Conservation (phyloP, 2,329 filamentous ascomycete species). For the Amesomyces nigricolor region DNA sequence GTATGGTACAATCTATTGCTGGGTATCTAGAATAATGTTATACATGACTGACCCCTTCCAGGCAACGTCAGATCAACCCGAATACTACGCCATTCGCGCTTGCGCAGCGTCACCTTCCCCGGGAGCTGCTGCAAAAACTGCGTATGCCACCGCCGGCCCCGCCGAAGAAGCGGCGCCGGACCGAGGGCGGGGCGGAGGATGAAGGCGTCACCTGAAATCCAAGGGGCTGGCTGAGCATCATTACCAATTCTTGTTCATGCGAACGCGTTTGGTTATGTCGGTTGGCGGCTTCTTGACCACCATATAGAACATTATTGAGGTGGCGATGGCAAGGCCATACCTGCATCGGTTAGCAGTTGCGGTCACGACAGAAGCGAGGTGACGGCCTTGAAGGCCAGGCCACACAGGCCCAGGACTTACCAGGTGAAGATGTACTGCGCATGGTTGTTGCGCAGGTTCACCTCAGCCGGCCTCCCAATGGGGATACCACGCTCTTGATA, state of each 20-base stretch:
- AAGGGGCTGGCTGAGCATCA: not conserved
- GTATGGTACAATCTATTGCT: conserved; percentile 45
- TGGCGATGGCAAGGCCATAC: conserved; percentile 81
- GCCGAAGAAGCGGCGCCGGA: conserved; percentile 41
- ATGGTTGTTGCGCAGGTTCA: conserved; percentile 94
- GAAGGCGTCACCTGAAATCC: conserved; percentile 36
- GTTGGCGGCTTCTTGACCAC: conserved; percentile 80
- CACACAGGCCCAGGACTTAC: conserved; percentile 47
- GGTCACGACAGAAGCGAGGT: not conserved
- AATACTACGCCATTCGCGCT: conserved; percentile 75
- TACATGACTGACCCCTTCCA: conserved; percentile 40
- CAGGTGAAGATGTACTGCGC: conserved; percentile 98
- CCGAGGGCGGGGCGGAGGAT: conserved; percentile 36
- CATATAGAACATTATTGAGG: conserved; percentile 95
- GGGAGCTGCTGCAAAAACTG: conserved; percentile 77
- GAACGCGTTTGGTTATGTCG: conserved; percentile 65
- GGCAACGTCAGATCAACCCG: conserved; percentile 69
- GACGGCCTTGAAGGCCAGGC: not conserved
- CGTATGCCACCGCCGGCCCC: conserved; percentile 60
- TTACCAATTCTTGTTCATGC: conserved; percentile 71
- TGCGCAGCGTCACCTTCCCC: conserved; percentile 74
- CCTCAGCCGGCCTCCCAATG: conserved; percentile 80
- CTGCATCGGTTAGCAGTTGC: conserved; percentile 40
- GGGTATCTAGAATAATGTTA: conserved; percentile 28
- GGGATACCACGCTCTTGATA: conserved; percentile 77